Base-by-base conservation (phyloP, 345 rosid genomes). In the Hibiscus trionum region DNA sequence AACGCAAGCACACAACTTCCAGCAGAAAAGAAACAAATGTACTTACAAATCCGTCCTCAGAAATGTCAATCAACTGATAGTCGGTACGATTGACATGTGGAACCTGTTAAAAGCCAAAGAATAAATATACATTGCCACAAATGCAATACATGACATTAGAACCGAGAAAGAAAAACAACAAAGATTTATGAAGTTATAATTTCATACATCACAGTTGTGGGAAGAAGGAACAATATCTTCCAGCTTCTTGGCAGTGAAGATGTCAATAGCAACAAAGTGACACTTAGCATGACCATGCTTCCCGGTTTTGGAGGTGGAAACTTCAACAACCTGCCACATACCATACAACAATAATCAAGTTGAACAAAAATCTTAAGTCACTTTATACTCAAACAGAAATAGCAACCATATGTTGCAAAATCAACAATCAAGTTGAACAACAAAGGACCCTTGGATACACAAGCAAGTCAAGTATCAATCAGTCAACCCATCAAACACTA, bases 281-380 rank as follows among this genome's bases (percentile, higher is more conserved):
- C 93, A 88, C 82, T 88, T 86, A 35, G 93, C 90, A 75, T 88
- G 90, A 55, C 93, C 93, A 24, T 88, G 93, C 84, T 88, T 55
- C 59, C 59, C 93, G 2, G 93, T 86, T 80, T 88, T 88, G 69
- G 90, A 86, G 46, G 93, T 88, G 16, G 90, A 88, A 60, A 71
- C 74, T 47, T 71, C 74, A 0, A 71, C 74, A 16, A 71, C 74
- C 74, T 71, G 72, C 10, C 5, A 1, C 15, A 19, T 10, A 3
- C 26, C 26, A 62, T 4, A 29, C 8, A 37, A 29, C 44, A 62
- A 35, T 5, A 67, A 61, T 61, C 66, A 15, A 61, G 37, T 27
- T 24, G 27, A 7, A 21, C 14, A 7, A 64, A 64, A 33, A 37
- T 64, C 21, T 7, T 1, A 39, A 8, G 11, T 26, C 62, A 21